These are phyloP conservation scores for Amorphotheca resinae DNA, from an alignment of 495 filamentous ascomycete genomes.

Conservation along the genomic window DNA sequence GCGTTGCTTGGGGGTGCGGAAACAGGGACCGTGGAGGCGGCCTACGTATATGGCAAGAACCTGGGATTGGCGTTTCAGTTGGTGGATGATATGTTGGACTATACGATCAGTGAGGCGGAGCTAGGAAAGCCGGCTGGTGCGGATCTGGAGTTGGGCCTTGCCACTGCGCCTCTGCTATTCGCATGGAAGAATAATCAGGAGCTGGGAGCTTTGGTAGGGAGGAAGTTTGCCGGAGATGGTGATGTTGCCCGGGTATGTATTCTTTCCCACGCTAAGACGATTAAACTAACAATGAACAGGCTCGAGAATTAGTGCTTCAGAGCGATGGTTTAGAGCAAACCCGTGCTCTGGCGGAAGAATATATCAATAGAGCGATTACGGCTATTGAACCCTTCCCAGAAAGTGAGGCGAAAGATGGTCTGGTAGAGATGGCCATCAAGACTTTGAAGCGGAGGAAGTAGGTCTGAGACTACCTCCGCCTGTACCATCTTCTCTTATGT, in stretches of 20 bases:
- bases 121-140: conserved; percentile 92
- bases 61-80: conserved; percentile 91
- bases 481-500: too few relatives aligned
- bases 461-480: conserved; percentile 1
- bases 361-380: conserved; percentile 73
- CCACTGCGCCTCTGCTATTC: conserved; percentile 90
- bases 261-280: background rate
- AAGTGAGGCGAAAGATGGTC: conserved; percentile 79
- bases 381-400: conserved; percentile 76
- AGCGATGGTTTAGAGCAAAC: conserved; percentile 89
- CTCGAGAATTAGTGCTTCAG: conserved; percentile 65
- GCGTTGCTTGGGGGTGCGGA: conserved; percentile 73
- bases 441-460: conserved; percentile 82
- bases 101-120: conserved; percentile 71
- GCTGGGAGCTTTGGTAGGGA: conserved; percentile 76
- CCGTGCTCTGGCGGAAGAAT: conserved; percentile 75
- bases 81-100: conserved; percentile 98
- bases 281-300: conserved; percentile 36
- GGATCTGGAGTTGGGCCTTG: conserved; percentile 84
- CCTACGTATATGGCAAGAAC: conserved; percentile 85
- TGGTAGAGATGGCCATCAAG: conserved; percentile 89
- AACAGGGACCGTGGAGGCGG: conserved; percentile 71
- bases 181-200: conserved; percentile 87
- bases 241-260: conserved; percentile 67
- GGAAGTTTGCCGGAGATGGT: conserved; percentile 74